Evolutionary conservation across 257 asterid genomes (phyloP), one percentile per base, ranked within the genome.

Genomic region (Nicotiana obtusifolia): DNA sequence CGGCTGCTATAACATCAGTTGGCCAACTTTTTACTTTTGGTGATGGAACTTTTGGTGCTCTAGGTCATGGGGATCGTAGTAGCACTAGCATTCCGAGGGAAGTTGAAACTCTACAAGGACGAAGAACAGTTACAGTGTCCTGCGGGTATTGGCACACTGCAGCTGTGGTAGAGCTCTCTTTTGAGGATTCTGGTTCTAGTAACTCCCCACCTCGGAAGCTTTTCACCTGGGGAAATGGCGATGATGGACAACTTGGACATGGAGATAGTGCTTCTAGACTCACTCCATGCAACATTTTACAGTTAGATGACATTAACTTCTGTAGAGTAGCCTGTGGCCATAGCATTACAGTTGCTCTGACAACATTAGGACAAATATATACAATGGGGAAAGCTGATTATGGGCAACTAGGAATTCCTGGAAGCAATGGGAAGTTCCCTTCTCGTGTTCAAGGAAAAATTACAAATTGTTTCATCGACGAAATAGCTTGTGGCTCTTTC

Each of bases 91-190:
- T 85, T 81, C 97, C 97, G 13, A 88, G 87, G 84, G 95, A 91
- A 87, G 90, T 93, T 65, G 91, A 84, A 87, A 76, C 85, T 66
- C 86, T 93, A 62, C 89, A 89, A 82, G 94, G 96, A 83, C 83
- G 81, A 59, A 77, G 82, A 60, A 80, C 90, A 54, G 44, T 88
- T 30, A 84, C 80, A 83, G 89, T 90, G 78, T 86, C 95, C 15
- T 93, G 97, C 83, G 97, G 97, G 53, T 86, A 87, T 85, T 93
- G 97, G 97, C 97, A 91, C 82, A 89, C 97, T 81, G 97, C 96
- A 77, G 97, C 97, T 24, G 84, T 91, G 73, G 86, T 91, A 80
- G 94, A 90, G 83, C 86, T 82, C 82, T 35, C 79, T 81, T 77
- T 85, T 78, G 86, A 78, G 52, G 75, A 83, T 13, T 60, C 83